Percentiles rank a stretch among this genome's conserved stretches.
These are phyloP conservation scores for Westerdykella sp. DNA, from an alignment of 2,329 filamentous ascomycete genomes.

Conservation along the genomic window DNA sequence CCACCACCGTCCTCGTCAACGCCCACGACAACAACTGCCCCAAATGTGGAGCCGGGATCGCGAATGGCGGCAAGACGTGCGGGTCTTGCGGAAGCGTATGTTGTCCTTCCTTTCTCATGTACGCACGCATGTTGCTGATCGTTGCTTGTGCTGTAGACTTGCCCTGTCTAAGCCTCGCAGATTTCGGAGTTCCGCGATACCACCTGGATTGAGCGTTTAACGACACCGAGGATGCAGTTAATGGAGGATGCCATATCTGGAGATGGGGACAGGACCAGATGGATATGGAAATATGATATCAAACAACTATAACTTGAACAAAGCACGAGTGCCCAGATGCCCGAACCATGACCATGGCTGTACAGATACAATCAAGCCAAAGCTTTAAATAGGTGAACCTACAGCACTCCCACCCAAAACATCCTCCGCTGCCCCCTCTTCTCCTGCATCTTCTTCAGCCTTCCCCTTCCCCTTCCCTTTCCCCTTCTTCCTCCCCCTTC, in stretches of 20 bases:
- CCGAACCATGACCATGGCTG: constrained; percentile 5
- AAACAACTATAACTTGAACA: background rate
- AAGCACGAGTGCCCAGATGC: background rate
- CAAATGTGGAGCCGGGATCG: constrained; percentile 34
- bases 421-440: background rate
- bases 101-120: constrained; percentile 1
- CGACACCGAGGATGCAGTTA: no score
- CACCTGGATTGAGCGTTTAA: background rate
- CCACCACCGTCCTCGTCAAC: constrained; percentile 24
- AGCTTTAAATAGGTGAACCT: constrained; percentile 1
- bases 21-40: constrained; percentile 31
- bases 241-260: no score
- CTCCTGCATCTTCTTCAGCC: background rate
- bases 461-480: constrained; percentile 5
- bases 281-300: no score
- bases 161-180: constrained; percentile 15
- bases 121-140: background rate
- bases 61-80: constrained; percentile 31
- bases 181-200: background rate
- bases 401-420: constrained; percentile 1
- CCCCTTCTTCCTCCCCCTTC: background rate
- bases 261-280: no score
- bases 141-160: constrained; percentile 15
- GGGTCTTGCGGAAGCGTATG: constrained; percentile 35
- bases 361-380: no score